Percentiles rank a stretch among this genome's conserved stretches.
phyloP scores from a whole-genome alignment of 2,329 filamentous ascomycete species.

The Penicillium thymicola region DNA sequence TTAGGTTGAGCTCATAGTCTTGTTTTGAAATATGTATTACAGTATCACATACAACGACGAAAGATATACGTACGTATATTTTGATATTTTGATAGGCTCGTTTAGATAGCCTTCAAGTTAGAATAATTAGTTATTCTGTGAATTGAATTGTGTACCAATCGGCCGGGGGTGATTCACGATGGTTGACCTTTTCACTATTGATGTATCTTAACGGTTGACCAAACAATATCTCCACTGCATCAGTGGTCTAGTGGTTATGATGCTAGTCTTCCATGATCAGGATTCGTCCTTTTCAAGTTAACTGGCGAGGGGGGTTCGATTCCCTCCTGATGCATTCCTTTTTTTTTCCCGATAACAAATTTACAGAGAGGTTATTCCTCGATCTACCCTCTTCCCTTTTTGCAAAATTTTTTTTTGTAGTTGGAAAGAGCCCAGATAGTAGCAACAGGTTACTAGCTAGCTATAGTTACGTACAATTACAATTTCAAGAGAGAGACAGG shows the following conservation, averaged over 20 bases:
- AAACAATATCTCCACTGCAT: background rate
- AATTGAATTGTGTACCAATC: background rate
- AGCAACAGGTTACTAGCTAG: background rate
- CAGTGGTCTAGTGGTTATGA: slow-evolving; percentile 3
- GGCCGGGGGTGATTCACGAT: background rate
- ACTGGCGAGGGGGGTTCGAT: slow-evolving; percentile 1
- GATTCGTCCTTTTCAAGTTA: background rate
- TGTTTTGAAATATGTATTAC: background rate
- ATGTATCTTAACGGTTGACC: background rate
- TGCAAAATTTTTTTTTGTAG: background rate
- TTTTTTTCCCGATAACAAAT: background rate
- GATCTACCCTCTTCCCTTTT: background rate
- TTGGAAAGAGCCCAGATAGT: background rate
- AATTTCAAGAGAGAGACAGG: background rate
- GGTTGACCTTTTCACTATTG: too few species aligned
- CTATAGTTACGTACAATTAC: background rate
- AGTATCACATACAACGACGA: background rate
- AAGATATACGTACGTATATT: background rate
- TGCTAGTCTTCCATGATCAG: background rate
- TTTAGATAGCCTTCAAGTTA: background rate
- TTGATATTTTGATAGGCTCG: background rate
- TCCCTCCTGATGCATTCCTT: slow-evolving; percentile 1
- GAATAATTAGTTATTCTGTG: background rate
- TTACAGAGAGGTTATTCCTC: background rate
- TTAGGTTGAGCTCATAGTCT: background rate